Base-by-base conservation (phyloP, 371 early-diverging fungal genomes). In the Umbelopsis sp. region DNA sequence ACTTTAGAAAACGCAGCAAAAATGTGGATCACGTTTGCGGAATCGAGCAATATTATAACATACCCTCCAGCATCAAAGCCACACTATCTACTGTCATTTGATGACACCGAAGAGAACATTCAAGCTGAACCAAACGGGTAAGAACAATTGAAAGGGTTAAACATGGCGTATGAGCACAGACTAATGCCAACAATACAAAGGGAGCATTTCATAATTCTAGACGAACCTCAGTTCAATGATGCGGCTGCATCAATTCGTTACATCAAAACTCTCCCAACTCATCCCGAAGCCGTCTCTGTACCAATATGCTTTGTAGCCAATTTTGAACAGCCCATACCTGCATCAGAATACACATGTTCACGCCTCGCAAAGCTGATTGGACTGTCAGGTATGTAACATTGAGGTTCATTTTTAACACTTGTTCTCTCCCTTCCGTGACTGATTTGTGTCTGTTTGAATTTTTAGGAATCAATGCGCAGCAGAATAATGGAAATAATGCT, bases 261-360 rank as follows among this genome's bases (percentile, higher is more conserved):
- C 64, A 57, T 80, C 5, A 74, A 83, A 41, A 52, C 73, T 22
- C 50, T 69, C 1, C 65, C 77, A 5, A 68, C 71, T 2, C 63
- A 69, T 41, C 74, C 82, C 11, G 66, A 75, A 11, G 67, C 63
- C 5, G 37, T 32, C 10, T 25, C 77, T 4, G 69, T 82, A 10
- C 80, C 80, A n/a, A 62, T 82, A 4, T 73, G 80, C 37, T 80
- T 76, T 72, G 80, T 79, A 12, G 76, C 76, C 11, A 80, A 69
- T 11, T 63, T 83, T 20, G 79, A 80, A 63, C 75, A 77, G 22
- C 83, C 83, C 11, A 50, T 80, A 16, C 73, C 80, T 4, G 75
- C 74, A 22, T 74, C 80, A 1, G 79, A 77, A 38, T 65, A 69
- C 5, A 65, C 76, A 16, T 67, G 74, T 5, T 77, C 77, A 29